phyloP scores from a whole-genome alignment of 352 stramenopile genomes.

The Pythium aphanidermatum region DNA sequence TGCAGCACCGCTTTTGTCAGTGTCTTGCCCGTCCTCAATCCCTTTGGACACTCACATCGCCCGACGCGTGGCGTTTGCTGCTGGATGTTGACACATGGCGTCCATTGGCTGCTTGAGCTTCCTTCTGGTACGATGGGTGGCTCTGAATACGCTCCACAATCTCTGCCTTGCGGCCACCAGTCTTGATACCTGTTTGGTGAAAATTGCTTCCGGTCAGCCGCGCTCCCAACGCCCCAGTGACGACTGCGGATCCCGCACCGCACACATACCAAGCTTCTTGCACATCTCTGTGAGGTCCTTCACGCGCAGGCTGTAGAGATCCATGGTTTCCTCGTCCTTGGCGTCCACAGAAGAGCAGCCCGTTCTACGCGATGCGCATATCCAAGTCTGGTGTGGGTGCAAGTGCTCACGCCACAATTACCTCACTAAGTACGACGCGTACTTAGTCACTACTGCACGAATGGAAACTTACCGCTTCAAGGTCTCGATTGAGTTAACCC shows the following conservation, averaged over 20 bases:
- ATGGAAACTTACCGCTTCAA: too few relatives aligned
- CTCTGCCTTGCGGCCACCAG: conserved; percentile 67
- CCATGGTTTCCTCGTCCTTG: conserved; percentile 36
- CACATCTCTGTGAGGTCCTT: conserved; percentile 83
- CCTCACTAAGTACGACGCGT: too few relatives aligned
- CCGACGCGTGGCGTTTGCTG: conserved; percentile 26
- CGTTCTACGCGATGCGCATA: neutral
- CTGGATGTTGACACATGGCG: conserved; percentile 3
- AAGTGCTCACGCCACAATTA: too few relatives aligned
- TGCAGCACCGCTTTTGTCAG: neutral
- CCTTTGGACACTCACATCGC: conserved; percentile 16
- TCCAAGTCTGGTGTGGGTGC: neutral
- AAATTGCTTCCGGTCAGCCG: too few relatives aligned
- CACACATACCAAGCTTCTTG: conserved; percentile 62
- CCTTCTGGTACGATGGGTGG: conserved; percentile 44
- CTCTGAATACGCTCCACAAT: conserved; percentile 64
- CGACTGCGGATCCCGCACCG: too few relatives aligned
- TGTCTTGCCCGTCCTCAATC: neutral
- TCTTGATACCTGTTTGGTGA: conserved; percentile 60
- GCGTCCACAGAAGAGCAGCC: neutral
- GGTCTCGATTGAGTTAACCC: too few relatives aligned
- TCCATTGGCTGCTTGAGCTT: too few relatives aligned
- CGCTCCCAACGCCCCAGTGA: too few relatives aligned
- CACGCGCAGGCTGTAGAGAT: conserved; percentile 61
- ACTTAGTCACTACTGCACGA: too few relatives aligned